Percentiles rank a stretch among this genome's conserved stretches.
phyloP scores from a whole-genome alignment of 2,329 filamentous ascomycete genomes.

The Alternaria hordeiaustralica region DNA sequence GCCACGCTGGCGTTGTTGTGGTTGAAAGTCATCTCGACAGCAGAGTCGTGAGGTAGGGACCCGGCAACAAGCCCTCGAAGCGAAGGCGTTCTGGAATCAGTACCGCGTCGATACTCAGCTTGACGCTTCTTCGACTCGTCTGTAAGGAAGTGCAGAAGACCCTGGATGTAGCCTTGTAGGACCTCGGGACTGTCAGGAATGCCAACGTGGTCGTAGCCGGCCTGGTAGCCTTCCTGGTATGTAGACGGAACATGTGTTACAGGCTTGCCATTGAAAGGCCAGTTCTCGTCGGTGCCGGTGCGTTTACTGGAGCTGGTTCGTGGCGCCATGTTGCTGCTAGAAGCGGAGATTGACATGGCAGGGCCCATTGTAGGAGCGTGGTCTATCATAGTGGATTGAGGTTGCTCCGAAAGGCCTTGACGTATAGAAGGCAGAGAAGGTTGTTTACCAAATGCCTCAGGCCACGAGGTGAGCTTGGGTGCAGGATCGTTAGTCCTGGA shows the following conservation, averaged over 20 bases:
- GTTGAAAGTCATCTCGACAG: slow-evolving; percentile 34
- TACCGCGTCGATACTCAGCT: slow-evolving; percentile 14
- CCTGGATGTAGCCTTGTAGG: slow-evolving; percentile 44
- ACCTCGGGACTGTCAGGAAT: slow-evolving; percentile 42
- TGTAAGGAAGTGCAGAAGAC: slow-evolving; percentile 37
- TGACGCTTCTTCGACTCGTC: slow-evolving; percentile 33
- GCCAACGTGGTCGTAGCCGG: slow-evolving; percentile 44
- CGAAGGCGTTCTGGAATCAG: slow-evolving; percentile 29
- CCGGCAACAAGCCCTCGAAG: slow-evolving; percentile 34
- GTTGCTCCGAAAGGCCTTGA: slow-evolving; percentile 14
- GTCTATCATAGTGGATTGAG: slow-evolving; percentile 6
- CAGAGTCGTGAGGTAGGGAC: slow-evolving; percentile 38
- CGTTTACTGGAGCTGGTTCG: slow-evolving; percentile 24
- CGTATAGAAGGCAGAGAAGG: slow-evolving; percentile 25
- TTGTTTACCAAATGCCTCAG: slow-evolving; percentile 39
- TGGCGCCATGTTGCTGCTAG: slow-evolving; percentile 15
- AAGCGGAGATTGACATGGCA: slow-evolving; percentile 12
- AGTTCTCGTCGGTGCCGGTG: slow-evolving; percentile 29
- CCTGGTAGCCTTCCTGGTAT: slow-evolving; percentile 49
- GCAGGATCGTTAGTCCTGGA: slow-evolving; percentile 27
- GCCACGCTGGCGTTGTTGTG: slow-evolving; percentile 15
- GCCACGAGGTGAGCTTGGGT: slow-evolving; percentile 39
- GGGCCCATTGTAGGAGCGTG: slow-evolving; percentile 9
- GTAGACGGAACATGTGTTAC: slow-evolving; percentile 36
- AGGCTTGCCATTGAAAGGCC: slow-evolving; percentile 28